Conservation (phyloP, 2,329 filamentous ascomycete genomes). For the Cucurbitaria berberidis region DNA sequence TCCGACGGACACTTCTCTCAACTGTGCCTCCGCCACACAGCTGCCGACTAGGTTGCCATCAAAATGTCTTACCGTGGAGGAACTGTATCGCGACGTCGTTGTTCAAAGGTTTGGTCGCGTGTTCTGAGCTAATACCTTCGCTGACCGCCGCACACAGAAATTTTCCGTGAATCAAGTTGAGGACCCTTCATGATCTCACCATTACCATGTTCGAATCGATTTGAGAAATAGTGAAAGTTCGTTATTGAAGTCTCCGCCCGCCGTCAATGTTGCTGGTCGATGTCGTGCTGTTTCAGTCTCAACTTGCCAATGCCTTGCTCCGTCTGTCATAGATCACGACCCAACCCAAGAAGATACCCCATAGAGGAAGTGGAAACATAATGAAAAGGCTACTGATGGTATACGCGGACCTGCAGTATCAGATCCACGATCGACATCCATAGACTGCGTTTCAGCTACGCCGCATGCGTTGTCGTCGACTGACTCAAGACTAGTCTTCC, state of each 20-base stretch:
- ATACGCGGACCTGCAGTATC: background rate
- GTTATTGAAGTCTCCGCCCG: background rate
- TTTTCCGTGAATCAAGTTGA: background rate
- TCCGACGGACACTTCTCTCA: slow-evolving; percentile 8
- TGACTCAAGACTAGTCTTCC: slow-evolving; percentile 1
- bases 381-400: background rate
- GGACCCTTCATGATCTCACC: background rate
- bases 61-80: slow-evolving; percentile 1
- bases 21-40: slow-evolving; percentile 28
- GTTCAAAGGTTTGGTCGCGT: background rate
- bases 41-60: background rate
- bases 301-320: background rate
- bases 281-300: background rate
- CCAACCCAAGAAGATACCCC: background rate
- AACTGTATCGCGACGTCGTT: slow-evolving; percentile 8
- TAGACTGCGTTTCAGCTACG: background rate
- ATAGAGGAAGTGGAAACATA: background rate
- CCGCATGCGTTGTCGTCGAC: background rate
- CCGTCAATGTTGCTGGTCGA: background rate
- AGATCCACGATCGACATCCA: background rate
- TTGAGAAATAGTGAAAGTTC: background rate
- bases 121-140: slow-evolving; percentile 5
- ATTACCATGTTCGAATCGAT: background rate
- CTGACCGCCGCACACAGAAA: slow-evolving; percentile 4
- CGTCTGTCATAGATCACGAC: background rate